phyloP scores from a whole-genome alignment of 306 rosid species.

The Begonia fuchsioides region DNA sequence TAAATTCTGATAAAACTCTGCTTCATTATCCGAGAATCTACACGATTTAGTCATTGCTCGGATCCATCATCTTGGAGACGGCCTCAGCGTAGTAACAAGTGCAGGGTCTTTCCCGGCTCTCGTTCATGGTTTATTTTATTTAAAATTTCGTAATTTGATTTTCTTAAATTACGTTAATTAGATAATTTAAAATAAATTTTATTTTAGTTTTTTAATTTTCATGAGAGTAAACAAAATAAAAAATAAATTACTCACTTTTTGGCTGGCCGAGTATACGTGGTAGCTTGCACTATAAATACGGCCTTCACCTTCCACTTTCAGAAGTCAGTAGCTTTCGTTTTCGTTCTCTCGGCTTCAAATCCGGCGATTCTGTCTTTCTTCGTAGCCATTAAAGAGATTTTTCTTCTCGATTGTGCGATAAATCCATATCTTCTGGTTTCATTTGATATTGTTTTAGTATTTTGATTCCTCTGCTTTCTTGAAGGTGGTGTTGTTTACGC shows the following conservation, averaged over 20 bases:
- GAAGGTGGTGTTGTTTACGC: neutral
- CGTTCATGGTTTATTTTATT: too few relatives aligned
- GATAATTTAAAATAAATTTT: neutral
- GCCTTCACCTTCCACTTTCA: neutral
- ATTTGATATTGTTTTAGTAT: neutral
- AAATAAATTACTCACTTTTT: too few relatives aligned
- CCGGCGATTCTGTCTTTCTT: neutral
- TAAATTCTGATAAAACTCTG: too few relatives aligned
- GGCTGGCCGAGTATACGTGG: slow-evolving; percentile 17
- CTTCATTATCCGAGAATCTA: too few relatives aligned
- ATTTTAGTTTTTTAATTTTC: neutral
- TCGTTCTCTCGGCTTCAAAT: neutral
- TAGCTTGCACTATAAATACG: slow-evolving; percentile 1
- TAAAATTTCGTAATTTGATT: too few relatives aligned
- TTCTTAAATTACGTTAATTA: neutral
- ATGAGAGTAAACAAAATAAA: neutral
- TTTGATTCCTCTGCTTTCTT: slow-evolving; percentile 1
- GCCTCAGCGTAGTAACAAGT: too few relatives aligned
- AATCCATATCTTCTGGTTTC: neutral
- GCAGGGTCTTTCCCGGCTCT: too few relatives aligned
- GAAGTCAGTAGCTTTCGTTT: neutral
- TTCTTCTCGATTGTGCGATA: neutral
- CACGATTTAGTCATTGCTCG: too few relatives aligned
- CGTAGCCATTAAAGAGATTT: neutral
- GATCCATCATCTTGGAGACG: too few relatives aligned